Percentiles rank a stretch among this genome's conserved stretches.
Conservation (phyloP, 176 grass and related monocot species). For the Eragrostis nindensis region DNA sequence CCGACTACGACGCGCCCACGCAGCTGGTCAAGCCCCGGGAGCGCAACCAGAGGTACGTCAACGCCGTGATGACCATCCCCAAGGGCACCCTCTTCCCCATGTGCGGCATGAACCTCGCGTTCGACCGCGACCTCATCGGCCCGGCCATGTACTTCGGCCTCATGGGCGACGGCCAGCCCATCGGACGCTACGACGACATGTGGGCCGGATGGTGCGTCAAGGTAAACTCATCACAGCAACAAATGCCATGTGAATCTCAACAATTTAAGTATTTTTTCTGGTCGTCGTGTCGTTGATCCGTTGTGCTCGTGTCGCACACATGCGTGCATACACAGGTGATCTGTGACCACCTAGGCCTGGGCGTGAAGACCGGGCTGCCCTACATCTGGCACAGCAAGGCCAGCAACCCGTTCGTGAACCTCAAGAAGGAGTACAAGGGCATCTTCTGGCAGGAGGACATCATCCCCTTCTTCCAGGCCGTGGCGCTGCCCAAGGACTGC, state of each 20-base stretch:
- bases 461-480: slow-evolving; percentile 68
- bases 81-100: slow-evolving; percentile 72
- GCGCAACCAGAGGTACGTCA: slow-evolving; percentile 66
- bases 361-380: slow-evolving; percentile 65
- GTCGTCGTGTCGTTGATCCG: not conserved
- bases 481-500: slow-evolving; percentile 52
- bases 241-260: too few species aligned
- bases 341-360: slow-evolving; percentile 59
- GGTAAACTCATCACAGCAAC: slow-evolving; percentile 38
- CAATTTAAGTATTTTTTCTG: too few species aligned
- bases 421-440: slow-evolving; percentile 73
- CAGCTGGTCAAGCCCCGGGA: slow-evolving; percentile 77
- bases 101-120: slow-evolving; percentile 76
- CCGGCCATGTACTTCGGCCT: slow-evolving; percentile 79
- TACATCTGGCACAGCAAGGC: slow-evolving; percentile 77
- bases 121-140: slow-evolving; percentile 70
- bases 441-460: slow-evolving; percentile 77
- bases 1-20: slow-evolving; percentile 71
- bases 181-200: slow-evolving; percentile 78
- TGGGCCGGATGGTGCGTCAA: slow-evolving; percentile 77
- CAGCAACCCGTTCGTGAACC: slow-evolving; percentile 70
- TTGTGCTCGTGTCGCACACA: not conserved
- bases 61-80: slow-evolving; percentile 72
- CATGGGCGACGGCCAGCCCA: slow-evolving; percentile 77
- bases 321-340: slow-evolving; percentile 42